These are phyloP conservation scores for Fusarium euwallaceae DNA, from an alignment of 2,329 filamentous ascomycete species.

Conservation along the genomic window DNA sequence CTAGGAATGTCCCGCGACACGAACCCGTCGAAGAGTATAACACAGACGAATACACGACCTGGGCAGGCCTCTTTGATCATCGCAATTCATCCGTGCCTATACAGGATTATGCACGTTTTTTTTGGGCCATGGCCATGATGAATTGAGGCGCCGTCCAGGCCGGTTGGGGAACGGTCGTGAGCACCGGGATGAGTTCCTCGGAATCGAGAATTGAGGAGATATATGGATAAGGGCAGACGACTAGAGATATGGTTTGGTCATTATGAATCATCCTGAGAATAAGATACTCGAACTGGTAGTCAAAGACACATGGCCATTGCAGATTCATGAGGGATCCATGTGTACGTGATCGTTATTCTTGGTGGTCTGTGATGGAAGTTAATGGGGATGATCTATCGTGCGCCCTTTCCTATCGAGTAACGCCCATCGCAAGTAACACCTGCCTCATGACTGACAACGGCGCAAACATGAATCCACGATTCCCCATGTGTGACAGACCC, in stretches of 20 bases:
- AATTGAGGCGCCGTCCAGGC: too few relatives aligned
- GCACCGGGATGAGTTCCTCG: not conserved
- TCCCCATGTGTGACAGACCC: not conserved
- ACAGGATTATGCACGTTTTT: too few relatives aligned
- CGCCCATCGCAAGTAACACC: not conserved
- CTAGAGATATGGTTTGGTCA: not conserved
- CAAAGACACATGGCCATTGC: not conserved
- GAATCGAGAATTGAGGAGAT: not conserved
- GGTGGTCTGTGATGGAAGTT: not conserved
- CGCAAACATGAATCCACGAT: not conserved
- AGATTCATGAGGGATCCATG: not conserved
- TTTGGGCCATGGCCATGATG: too few relatives aligned
- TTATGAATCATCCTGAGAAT: not conserved
- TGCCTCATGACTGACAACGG: not conserved
- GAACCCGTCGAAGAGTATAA: too few relatives aligned
- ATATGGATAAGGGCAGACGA: not conserved
- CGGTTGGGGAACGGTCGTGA: too few relatives aligned
- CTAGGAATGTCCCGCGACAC: not conserved
- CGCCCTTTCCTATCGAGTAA: not conserved
- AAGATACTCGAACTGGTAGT: not conserved
- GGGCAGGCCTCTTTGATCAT: too few relatives aligned
- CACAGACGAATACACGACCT: too few relatives aligned
- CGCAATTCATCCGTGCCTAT: too few relatives aligned
- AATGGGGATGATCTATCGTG: not conserved
- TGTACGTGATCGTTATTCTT: not conserved